Evolutionary conservation across 331 rosid species (phyloP), one percentile per base, ranked within the genome.

Genomic region (Acacia concinna): DNA sequence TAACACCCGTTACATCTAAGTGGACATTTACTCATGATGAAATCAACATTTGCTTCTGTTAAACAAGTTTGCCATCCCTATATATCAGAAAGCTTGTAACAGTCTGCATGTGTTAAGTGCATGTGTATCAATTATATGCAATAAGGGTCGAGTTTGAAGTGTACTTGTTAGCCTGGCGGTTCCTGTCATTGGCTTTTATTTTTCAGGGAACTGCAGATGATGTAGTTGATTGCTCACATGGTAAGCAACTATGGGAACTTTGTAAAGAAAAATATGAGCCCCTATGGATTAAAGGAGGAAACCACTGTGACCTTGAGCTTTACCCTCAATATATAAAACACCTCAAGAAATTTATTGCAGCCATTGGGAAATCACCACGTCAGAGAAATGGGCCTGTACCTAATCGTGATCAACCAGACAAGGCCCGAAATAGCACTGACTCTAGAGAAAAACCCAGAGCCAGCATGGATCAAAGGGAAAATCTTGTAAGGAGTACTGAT

Each of bases 251-350:
- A 63, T 91, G 97, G 98, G 94, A 93, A 49, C 88, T 66, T 21
- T 93, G 98, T 84, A 91, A 87, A 80, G 94, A 91, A 79, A 93
- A 93, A 85, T 93, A 93, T 62, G 98, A 93, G 73, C 97, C 97
- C 8, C 73, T 93, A n/a, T 93, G 97, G 97, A 79, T 93, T 70
- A 88, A 85, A 78, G 97, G 95, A 77, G 98, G 98, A 79, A 87
- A 88, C 70, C 98, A 93, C 80, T 91, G 98, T 79, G 91, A 90
- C 85, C 85, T 93, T 84, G 98, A 93, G 77, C 90, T 87, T 35
- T 91, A 66, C 85, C 98, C 98, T 8, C 90, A 91, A 74, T 93
- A 89, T 86, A 89, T 91, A 84, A 91, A 82, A 74, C 98, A 93
- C 84, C 91, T 93, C 83, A 93, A 86, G 87, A 93, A 89, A 86